These are phyloP conservation scores for Fusarium lateritium DNA, from an alignment of 2,329 filamentous ascomycete species.

Conservation along the genomic window DNA sequence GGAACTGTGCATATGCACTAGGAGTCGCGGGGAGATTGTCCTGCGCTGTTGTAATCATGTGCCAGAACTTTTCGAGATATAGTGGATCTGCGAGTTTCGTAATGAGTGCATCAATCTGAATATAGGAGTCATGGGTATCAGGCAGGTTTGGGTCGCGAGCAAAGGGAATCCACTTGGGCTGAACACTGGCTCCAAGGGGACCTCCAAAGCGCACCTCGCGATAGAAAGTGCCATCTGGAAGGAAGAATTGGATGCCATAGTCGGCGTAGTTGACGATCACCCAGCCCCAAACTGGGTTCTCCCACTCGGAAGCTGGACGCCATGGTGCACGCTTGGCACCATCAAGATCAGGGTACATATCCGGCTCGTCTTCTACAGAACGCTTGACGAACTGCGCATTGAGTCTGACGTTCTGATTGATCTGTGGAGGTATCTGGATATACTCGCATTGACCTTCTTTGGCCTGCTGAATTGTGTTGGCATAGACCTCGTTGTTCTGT, in stretches of 20 bases:
- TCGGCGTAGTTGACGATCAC: conserved; percentile 59
- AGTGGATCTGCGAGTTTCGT: not conserved
- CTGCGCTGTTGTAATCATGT: not conserved
- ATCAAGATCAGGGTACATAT: too few species aligned
- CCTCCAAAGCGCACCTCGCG: not conserved
- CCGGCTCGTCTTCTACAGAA: not conserved
- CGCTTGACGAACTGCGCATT: not conserved
- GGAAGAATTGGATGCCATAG: conserved; percentile 55
- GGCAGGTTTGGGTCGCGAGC: not conserved
- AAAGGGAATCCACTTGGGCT: conserved; percentile 2
- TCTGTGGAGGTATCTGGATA: not conserved
- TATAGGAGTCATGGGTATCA: not conserved
- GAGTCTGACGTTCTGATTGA: not conserved
- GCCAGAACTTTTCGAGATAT: not conserved
- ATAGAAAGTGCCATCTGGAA: not conserved
- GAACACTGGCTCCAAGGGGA: not conserved
- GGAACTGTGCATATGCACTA: not conserved
- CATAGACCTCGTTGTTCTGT: not conserved
- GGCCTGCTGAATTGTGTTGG: not conserved
- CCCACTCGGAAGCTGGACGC: conserved; percentile 51
- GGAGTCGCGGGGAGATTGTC: not conserved
- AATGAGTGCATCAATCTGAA: conserved; percentile 1
- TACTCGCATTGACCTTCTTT: not conserved
- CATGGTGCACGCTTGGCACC: too few species aligned
- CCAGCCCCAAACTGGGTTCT: conserved; percentile 60